These are phyloP conservation scores for Penicillium manginii DNA, from an alignment of 495 filamentous ascomycete genomes.

Conservation along the genomic window DNA sequence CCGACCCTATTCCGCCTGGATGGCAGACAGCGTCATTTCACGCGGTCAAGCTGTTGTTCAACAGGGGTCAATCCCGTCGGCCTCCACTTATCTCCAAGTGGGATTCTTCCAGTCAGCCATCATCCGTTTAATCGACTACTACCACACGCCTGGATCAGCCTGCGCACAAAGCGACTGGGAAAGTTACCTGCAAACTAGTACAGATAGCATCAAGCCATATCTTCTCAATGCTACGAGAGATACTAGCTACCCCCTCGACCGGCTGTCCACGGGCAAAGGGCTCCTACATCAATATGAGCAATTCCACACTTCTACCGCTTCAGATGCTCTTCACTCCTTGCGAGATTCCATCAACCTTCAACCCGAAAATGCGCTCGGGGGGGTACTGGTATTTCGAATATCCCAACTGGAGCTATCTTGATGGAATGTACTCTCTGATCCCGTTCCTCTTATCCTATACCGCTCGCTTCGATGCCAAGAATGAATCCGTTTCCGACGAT, in stretches of 20 bases:
- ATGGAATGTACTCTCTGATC: constrained; percentile 57
- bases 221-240: constrained; percentile 36
- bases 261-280: constrained; percentile 40
- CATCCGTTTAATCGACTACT: constrained; percentile 31
- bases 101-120: constrained; percentile 45
- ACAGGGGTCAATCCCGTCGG: constrained; percentile 25
- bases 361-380: constrained; percentile 41
- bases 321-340: constrained; percentile 45
- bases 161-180: constrained; percentile 21
- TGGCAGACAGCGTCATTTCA: constrained; percentile 54
- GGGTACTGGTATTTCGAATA: constrained; percentile 61
- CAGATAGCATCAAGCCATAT: constrained; percentile 4
- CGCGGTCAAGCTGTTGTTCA: constrained; percentile 44
- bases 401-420: constrained; percentile 61
- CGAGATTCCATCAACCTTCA: constrained; percentile 51
- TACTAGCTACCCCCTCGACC: constrained; percentile 40
- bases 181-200: constrained; percentile 5
- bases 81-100: constrained; percentile 36
- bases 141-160: neutral
- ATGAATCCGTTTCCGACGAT: constrained; percentile 38
- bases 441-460: constrained; percentile 57
- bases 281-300: constrained; percentile 42
- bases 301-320: constrained; percentile 39
- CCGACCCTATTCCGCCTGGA: constrained; percentile 44
- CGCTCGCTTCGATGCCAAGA: constrained; percentile 39